These are phyloP conservation scores for Colletotrichum tropicicola DNA, from an alignment of 2,329 filamentous ascomycete species.

Conservation along the genomic window DNA sequence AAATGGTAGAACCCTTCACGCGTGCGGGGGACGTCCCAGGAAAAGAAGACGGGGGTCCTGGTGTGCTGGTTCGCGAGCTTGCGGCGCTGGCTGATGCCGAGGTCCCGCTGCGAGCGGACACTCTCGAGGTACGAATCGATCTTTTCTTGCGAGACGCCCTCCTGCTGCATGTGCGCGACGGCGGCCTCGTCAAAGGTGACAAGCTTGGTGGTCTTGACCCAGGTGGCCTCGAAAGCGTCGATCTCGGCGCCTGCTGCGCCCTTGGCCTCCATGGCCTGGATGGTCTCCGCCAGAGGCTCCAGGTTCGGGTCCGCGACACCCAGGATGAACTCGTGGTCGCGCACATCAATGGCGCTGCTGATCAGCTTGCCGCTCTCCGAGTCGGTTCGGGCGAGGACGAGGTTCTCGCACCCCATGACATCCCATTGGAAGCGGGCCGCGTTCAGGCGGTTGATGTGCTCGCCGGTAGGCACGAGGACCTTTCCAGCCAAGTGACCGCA, in stretches of 20 bases:
- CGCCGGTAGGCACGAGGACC: slow-evolving; percentile 90
- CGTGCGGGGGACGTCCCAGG: slow-evolving; percentile 91
- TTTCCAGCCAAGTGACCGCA: slow-evolving; percentile 97
- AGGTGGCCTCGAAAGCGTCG: slow-evolving; percentile 84
- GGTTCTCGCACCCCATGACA: slow-evolving; percentile 94
- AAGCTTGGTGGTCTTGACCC: slow-evolving; percentile 87
- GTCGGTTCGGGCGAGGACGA: slow-evolving; percentile 94
- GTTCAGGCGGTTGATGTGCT: slow-evolving; percentile 95
- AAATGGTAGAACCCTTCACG: slow-evolving; percentile 96
- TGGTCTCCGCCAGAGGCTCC: slow-evolving; percentile 84
- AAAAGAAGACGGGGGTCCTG: slow-evolving; percentile 78
- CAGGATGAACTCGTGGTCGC: slow-evolving; percentile 97
- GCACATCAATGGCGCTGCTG: slow-evolving; percentile 89
- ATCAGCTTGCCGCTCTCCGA: slow-evolving; percentile 93
- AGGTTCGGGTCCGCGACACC: slow-evolving; percentile 79
- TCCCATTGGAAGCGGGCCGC: slow-evolving; percentile 98
- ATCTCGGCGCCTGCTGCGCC: slow-evolving; percentile 84
- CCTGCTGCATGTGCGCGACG: slow-evolving; percentile 74
- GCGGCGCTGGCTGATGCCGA: slow-evolving; percentile 82
- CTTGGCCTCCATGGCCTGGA: slow-evolving; percentile 87
- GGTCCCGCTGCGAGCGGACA: slow-evolving; percentile 71
- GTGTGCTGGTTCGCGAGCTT: slow-evolving; percentile 74
- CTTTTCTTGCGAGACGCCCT: slow-evolving; percentile 70
- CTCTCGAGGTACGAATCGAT: slow-evolving; percentile 74
- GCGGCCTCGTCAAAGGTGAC: slow-evolving; percentile 94